Percentiles rank a stretch among this genome's conserved stretches.
Conservation (phyloP, 129 eudicot genomes). For the Solidago caesia region DNA sequence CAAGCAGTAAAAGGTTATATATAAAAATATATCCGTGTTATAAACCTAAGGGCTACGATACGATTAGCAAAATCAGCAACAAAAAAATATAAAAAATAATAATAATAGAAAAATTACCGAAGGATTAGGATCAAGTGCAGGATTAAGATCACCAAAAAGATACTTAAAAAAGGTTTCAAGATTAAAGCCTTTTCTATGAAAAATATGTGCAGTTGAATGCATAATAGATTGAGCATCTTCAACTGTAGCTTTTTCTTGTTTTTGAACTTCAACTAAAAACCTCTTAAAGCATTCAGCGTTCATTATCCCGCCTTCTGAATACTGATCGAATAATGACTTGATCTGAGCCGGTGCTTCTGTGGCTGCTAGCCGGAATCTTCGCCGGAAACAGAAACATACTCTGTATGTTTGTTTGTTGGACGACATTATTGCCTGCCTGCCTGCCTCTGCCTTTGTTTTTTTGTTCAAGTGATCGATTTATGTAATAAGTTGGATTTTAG, state of each 20-base stretch:
- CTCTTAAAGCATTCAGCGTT: constrained; percentile 45
- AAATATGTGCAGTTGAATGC: constrained; percentile 42
- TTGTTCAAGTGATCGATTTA: not conserved
- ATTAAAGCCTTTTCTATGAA: constrained; percentile 60
- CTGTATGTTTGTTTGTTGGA: constrained; percentile 41
- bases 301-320: constrained; percentile 75
- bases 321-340: constrained; percentile 47
- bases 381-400: constrained; percentile 83
- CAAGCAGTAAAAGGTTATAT: not conserved
- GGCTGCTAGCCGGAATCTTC: constrained; percentile 65
- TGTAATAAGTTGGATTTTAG: not conserved
- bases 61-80: too few species aligned
- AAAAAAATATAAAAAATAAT: not conserved
- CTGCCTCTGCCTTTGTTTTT: constrained; percentile 23
- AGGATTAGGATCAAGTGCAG: constrained; percentile 47
- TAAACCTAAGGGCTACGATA: too few species aligned
- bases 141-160: constrained; percentile 64
- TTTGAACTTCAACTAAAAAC: constrained; percentile 68
- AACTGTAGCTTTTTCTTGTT: constrained; percentile 48
- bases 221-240: constrained; percentile 69
- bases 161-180: constrained; percentile 75
- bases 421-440: too few species aligned
- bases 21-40: not conserved
- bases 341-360: constrained; percentile 72
- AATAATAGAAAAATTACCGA: constrained; percentile 39